These are phyloP conservation scores for Geotrichum histeridarum DNA, from an alignment of 1,139 yeast genomes.

Conservation along the genomic window DNA sequence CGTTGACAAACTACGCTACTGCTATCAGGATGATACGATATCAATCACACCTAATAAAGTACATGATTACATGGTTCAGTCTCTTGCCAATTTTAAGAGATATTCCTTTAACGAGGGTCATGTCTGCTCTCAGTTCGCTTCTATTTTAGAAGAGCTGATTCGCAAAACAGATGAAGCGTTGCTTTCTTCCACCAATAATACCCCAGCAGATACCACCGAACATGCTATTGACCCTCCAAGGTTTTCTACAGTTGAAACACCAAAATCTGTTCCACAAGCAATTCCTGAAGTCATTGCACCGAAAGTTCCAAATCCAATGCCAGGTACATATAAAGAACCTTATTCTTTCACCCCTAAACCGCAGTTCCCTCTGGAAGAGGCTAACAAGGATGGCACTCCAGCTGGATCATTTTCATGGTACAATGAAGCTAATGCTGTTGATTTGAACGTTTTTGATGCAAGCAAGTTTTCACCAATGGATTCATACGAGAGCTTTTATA, in stretches of 20 bases:
- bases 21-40: constrained; percentile 14
- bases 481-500: constrained; percentile 16
- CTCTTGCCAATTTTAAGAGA: constrained; percentile 2
- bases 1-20: constrained; percentile 9
- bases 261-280: neutral
- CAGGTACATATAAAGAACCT: no score
- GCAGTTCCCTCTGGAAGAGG: no score
- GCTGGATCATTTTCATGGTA: no score
- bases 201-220: neutral
- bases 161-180: constrained; percentile 9
- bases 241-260: neutral
- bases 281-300: neutral
- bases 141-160: constrained; percentile 14
- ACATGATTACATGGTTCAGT: neutral
- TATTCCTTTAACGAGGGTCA: constrained; percentile 16
- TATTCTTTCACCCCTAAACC: no score
- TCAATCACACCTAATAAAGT: constrained; percentile 12
- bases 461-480: constrained; percentile 12
- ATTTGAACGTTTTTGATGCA: neutral
- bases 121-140: constrained; percentile 13
- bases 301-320: no score
- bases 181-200: neutral
- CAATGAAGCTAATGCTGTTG: neutral
- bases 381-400: no score
- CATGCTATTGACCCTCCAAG: neutral